A percentile compares a stretch with the other conserved stretches of the same genome.
These are phyloP conservation scores for Cystobasidiaceae sp. DNA, from an alignment of 1,284 basidiomycete species.

Conservation along the genomic window DNA sequence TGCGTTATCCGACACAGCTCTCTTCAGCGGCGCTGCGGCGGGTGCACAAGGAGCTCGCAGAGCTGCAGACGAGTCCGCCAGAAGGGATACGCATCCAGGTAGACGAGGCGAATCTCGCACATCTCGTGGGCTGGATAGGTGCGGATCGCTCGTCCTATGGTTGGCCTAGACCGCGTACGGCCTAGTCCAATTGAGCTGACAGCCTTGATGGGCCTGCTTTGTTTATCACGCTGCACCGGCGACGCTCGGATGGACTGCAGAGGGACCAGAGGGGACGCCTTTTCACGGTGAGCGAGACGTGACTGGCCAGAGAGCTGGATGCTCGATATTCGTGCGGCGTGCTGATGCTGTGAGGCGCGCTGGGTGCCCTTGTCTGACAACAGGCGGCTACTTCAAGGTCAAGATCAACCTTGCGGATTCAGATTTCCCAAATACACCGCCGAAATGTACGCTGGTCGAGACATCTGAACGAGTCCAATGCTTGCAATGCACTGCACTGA, in stretches of 20 bases:
- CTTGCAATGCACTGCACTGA: too few species aligned
- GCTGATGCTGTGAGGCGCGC: too few species aligned
- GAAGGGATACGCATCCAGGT: constrained; percentile 27
- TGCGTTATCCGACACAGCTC: background rate
- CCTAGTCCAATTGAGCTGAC: background rate
- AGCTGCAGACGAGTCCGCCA: constrained; percentile 29
- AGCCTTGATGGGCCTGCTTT: background rate
- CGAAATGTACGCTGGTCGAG: constrained; percentile 66
- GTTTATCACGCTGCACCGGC: background rate
- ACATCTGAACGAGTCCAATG: too few species aligned
- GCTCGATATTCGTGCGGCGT: too few species aligned
- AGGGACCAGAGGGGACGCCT: constrained; percentile 68
- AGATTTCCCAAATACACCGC: constrained; percentile 83
- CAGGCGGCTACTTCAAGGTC: constrained; percentile 82
- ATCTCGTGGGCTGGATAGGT: constrained; percentile 30
- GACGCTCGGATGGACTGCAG: background rate
- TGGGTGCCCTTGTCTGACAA: too few species aligned
- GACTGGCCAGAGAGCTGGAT: too few species aligned
- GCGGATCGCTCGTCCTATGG: background rate
- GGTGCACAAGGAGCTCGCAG: constrained; percentile 27
- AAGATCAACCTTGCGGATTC: constrained; percentile 69
- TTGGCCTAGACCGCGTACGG: background rate
- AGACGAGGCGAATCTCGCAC: constrained; percentile 24
- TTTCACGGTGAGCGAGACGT: constrained; percentile 54
- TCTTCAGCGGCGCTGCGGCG: constrained; percentile 15